phyloP scores from a whole-genome alignment of 495 filamentous ascomycete species.

The Tuber microsphaerosporum region DNA sequence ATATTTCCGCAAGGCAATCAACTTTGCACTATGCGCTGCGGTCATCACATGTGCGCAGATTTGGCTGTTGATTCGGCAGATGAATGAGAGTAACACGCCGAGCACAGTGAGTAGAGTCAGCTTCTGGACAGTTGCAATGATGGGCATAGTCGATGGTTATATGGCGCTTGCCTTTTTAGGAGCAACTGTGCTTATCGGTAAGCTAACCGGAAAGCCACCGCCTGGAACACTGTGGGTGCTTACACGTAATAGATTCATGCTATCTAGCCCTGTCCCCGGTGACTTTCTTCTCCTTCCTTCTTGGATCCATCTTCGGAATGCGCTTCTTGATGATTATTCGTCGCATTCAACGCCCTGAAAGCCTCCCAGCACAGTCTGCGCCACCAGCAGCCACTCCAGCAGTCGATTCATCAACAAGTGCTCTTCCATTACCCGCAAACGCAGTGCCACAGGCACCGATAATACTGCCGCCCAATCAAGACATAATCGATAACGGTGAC shows the following conservation, averaged over 20 bases:
- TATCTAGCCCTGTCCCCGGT: conserved; percentile 62
- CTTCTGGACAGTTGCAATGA: conserved; percentile 75
- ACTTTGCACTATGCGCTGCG: conserved; percentile 61
- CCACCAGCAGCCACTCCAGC: conserved; percentile 41
- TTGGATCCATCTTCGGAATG: conserved; percentile 67
- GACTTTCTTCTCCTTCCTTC: conserved; percentile 65
- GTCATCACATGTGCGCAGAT: conserved; percentile 62
- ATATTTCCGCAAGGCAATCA: conserved; percentile 58
- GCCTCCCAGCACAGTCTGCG: conserved; percentile 46
- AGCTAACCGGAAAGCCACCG: conserved; percentile 8
- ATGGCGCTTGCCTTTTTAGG: conserved; percentile 38
- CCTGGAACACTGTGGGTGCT: conserved; percentile 43
- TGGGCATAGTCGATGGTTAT: conserved; percentile 75
- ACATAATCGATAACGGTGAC: conserved; percentile 52
- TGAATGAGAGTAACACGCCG: conserved; percentile 88
- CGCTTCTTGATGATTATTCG: conserved; percentile 84
- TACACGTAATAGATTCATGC: conserved; percentile 55
- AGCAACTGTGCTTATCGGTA: conserved; percentile 36
- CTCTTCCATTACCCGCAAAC: conserved; percentile 59
- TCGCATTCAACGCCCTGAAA: conserved; percentile 76
- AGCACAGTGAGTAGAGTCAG: conserved; percentile 86
- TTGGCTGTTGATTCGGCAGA: conserved; percentile 67
- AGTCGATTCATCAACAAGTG: conserved; percentile 43
- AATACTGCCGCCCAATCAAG: conserved; percentile 79
- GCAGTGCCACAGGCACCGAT: conserved; percentile 56